Percentiles rank a stretch among this genome's conserved stretches.
phyloP scores from a whole-genome alignment of 2,329 filamentous ascomycete species.

The Aureobasidium leucospermi region DNA sequence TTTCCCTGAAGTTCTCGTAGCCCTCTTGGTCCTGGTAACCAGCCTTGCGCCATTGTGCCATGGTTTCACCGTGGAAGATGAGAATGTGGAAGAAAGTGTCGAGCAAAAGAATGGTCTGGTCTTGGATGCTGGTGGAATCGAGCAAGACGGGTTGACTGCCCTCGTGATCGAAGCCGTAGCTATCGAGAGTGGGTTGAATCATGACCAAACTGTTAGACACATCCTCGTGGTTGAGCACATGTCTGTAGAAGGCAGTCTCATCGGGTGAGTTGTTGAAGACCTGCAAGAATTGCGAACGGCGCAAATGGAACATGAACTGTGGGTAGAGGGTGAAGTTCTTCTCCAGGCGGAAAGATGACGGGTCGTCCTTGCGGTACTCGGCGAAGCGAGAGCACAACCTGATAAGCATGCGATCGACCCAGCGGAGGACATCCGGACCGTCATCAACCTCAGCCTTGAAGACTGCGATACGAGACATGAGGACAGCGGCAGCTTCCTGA shows the following conservation, averaged over 20 bases:
- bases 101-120: conserved; percentile 84
- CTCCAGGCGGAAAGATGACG: conserved; percentile 90
- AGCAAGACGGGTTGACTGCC: conserved; percentile 88
- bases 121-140: conserved; percentile 93
- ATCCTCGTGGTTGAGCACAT: conserved; percentile 95
- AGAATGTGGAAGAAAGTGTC: conserved; percentile 99
- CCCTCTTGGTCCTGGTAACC: conserved; percentile 97
- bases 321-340: conserved; percentile 99
- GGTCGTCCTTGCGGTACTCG: conserved; percentile 96
- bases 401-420: conserved; percentile 98
- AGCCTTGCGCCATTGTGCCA: conserved; percentile 96
- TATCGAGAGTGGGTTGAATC: conserved; percentile 97
- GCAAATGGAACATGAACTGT: conserved; percentile 99
- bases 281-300: conserved; percentile 93
- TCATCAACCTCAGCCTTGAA: conserved; percentile 99
- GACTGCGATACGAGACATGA: conserved; percentile 98
- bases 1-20: conserved; percentile 86
- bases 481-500: conserved; percentile 91
- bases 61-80: conserved; percentile 97
- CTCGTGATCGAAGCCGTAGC: conserved; percentile 94
- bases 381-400: conserved; percentile 92
- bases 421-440: conserved; percentile 93
- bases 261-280: conserved; percentile 99
- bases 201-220: conserved; percentile 95
- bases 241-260: conserved; percentile 97